These are phyloP conservation scores for Pleurotus ostreatus DNA, from an alignment of 768 basidiomycete species.

Conservation along the genomic window DNA sequence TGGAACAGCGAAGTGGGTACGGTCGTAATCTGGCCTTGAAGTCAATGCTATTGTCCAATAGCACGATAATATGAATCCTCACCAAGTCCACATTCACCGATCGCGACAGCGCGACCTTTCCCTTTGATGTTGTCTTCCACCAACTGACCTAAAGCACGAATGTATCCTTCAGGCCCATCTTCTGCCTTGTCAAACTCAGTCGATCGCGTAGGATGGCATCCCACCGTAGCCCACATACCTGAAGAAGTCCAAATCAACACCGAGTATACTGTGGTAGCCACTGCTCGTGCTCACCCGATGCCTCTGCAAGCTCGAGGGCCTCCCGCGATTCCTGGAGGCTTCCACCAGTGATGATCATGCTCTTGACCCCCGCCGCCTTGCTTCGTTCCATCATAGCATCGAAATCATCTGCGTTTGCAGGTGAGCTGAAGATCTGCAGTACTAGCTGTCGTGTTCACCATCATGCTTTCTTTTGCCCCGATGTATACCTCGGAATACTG, in stretches of 20 bases:
- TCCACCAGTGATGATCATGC: conserved; percentile 76
- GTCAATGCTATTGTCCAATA: not conserved
- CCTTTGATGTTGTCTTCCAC: conserved; percentile 46
- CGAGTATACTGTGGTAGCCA: not conserved
- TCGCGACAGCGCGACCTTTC: conserved; percentile 57
- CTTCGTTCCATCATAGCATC: conserved; percentile 53
- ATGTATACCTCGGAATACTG: conserved; percentile 50
- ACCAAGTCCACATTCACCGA: conserved; percentile 84
- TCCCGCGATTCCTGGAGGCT: conserved; percentile 59
- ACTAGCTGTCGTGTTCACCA: conserved; percentile 24
- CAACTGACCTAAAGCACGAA: conserved; percentile 52
- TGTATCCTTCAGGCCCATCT: conserved; percentile 57
- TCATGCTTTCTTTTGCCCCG: conserved; percentile 47
- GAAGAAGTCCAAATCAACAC: not conserved
- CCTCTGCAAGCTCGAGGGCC: conserved; percentile 57
- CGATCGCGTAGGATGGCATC: conserved; percentile 78
- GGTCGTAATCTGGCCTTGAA: conserved; percentile 63
- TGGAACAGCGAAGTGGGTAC: conserved; percentile 57
- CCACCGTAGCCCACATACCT: conserved; percentile 72
- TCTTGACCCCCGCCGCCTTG: conserved; percentile 53
- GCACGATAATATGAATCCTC: conserved; percentile 8
- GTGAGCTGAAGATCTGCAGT: not conserved
- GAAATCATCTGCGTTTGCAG: conserved; percentile 53
- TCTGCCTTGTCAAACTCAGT: conserved; percentile 57
- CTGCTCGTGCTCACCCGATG: conserved; percentile 38